Evolutionary conservation across 257 asterid genomes (phyloP), one percentile per base, ranked within the genome.

Genomic region (Prunella vulgaris): DNA sequence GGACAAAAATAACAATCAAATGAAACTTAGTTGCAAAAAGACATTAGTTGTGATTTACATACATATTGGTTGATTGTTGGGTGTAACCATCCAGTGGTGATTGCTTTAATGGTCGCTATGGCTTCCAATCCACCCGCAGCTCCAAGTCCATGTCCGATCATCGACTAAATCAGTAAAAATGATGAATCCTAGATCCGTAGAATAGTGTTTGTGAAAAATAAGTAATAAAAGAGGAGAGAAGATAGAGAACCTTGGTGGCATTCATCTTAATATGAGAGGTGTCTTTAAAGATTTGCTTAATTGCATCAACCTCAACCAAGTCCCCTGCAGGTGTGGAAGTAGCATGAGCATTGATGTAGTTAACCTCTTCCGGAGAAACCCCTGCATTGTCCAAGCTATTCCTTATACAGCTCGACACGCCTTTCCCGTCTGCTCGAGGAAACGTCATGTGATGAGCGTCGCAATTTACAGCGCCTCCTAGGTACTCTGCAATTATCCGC

Each of bases 281-380:
- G 33, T 81, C 64, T 54, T 79, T 83, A 42, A 85, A 85, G 60
- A 81, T 86, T 68, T 82, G 79, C 61, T 85, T 81, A 58, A 85
- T 68, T 28, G 85, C 86, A 64, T 76, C 77, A 56, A 81, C 83
- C 78, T 83, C 88, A n/a, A 83, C 88, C 53, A 83, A 33, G 38
- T 86, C 87, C 65, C 92, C 88, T 1, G 82, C 85, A 24, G 80
- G 52, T 7, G 92, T 86, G 12, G 92, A 83, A 17, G 92, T 86
- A 25, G 88, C 88, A 66, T 81, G 88, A 74, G 85, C 84, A 80
- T 86, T 86, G 17, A 84, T 66, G 25, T 84, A 86, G 74, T 84
- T 84, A 63, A 86, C 88, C 82, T 86, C 92, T 78, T 86, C 88
- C 2, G 85, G 84, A 2, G 87, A 77, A 37, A 86, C 81, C 15